phyloP scores from a whole-genome alignment of 2,329 filamentous ascomycete species.

The Aspergillus pseudonomiae region DNA sequence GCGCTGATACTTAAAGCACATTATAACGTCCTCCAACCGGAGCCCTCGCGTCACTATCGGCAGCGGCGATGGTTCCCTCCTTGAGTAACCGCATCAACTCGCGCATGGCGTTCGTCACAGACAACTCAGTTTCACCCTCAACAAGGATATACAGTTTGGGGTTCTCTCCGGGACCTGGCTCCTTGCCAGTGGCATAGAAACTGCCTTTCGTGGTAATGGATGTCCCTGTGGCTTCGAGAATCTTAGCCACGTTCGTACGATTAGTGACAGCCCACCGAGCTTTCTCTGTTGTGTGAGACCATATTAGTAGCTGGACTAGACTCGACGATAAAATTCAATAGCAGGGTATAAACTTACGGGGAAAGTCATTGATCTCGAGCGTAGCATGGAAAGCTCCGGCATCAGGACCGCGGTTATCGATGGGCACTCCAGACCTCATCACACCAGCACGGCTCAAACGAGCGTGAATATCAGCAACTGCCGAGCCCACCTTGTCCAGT shows the following conservation, averaged over 20 bases:
- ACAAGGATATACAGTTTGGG: constrained; percentile 98
- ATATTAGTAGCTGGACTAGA: constrained; percentile 13
- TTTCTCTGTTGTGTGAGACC: constrained; percentile 62
- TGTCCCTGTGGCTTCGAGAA: constrained; percentile 89
- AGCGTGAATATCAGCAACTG: constrained; percentile 86
- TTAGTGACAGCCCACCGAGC: constrained; percentile 98
- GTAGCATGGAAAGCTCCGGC: constrained; percentile 96
- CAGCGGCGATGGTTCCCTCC: constrained; percentile 87
- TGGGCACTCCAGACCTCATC: constrained; percentile 87
- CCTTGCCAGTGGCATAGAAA: constrained; percentile 82
- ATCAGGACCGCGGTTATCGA: constrained; percentile 98
- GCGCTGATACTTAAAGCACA: constrained; percentile 62
- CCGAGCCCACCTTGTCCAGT: constrained; percentile 85
- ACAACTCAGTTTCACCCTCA: constrained; percentile 92
- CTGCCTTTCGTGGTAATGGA: constrained; percentile 97
- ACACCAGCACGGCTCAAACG: constrained; percentile 87
- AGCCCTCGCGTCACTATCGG: constrained; percentile 79
- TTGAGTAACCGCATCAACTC: constrained; percentile 86
- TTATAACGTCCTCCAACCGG: constrained; percentile 83
- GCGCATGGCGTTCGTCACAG: constrained; percentile 85
- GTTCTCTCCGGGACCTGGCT: constrained; percentile 71
- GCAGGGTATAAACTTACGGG: constrained; percentile 56
- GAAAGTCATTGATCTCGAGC: constrained; percentile 98
- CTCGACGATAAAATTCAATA: background rate
- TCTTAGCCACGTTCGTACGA: constrained; percentile 96